Evolutionary conservation across 2,329 filamentous ascomycete genomes (phyloP), one percentile per base, ranked within the genome.

Genomic region (Gaeumannomyces sp.): DNA sequence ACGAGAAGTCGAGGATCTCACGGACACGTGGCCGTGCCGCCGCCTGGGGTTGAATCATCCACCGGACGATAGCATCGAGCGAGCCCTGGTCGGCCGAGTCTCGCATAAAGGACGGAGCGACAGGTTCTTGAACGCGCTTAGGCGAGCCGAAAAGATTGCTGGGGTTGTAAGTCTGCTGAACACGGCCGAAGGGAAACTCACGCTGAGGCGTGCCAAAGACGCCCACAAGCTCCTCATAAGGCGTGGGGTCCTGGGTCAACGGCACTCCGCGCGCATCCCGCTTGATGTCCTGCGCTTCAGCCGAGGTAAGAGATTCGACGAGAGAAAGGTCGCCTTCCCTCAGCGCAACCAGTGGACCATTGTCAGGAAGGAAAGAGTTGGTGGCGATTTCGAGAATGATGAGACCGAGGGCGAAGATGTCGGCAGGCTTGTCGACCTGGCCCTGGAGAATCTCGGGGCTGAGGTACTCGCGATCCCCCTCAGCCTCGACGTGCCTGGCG

Each of bases 401-500:
- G 71, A 98, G 85, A 63, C 95, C 95, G 35, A 99, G 85, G 14
- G 95, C 92, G 76, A 97, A 99, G 62, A 99, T 85, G 76, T 99
- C 95, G 50, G 93, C 91, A 53, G 94, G 91, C 75, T 94, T 95
- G 77, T 96, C 93, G 70, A 90, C 95, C 68, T 88, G 86, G 58
- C 93, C 94, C 72, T 87, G 86, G 27, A 99, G 85, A 67, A 97
- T 92, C 76, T 99, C 95, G 0, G 93, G 93, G 1, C 91, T 94
- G 73, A 99, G 94, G 74, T 99, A 99, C 74, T 97, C 92, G 62
- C 95, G 91, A 74, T 99, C 95, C 38, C 95, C 95, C 78, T 99
- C 95, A 58, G 91, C 90, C 69, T 97, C 93, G 67, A 95, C 89
- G 64, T 88, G 86, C 64, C 86, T 82, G 60, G 88, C 84, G 22